Percentiles rank a stretch among this genome's conserved stretches.
These are phyloP conservation scores for Tilletiopsis washingtonensis DNA, from an alignment of 1,284 basidiomycete species.

Conservation along the genomic window DNA sequence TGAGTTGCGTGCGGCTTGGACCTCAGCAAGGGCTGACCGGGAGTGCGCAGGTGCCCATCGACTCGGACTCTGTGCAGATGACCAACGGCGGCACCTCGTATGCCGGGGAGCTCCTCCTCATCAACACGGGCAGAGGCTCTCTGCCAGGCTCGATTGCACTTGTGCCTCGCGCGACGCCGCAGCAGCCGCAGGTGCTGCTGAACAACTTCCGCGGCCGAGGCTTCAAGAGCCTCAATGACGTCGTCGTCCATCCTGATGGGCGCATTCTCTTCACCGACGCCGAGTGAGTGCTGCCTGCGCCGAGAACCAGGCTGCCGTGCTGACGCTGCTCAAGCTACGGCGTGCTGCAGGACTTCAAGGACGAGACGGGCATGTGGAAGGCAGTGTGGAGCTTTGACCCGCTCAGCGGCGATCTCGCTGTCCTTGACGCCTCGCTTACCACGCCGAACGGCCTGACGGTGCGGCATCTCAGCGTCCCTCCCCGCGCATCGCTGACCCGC, in stretches of 20 bases:
- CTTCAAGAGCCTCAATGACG: slow-evolving; percentile 73
- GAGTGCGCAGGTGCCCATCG: slow-evolving; percentile 6
- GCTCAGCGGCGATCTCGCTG: slow-evolving; percentile 56
- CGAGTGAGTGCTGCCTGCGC: too few species aligned
- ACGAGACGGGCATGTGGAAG: background rate
- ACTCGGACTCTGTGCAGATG: slow-evolving; percentile 10
- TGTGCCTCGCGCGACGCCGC: slow-evolving; percentile 51
- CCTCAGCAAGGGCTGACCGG: too few species aligned
- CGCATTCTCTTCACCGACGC: slow-evolving; percentile 66
- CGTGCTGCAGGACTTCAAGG: background rate
- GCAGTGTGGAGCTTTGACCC: slow-evolving; percentile 5
- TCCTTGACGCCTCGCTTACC: slow-evolving; percentile 62
- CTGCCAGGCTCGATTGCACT: slow-evolving; percentile 59
- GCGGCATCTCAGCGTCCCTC: too few species aligned
- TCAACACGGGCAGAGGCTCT: slow-evolving; percentile 60
- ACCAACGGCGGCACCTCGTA: slow-evolving; percentile 56
- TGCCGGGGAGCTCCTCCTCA: slow-evolving; percentile 57
- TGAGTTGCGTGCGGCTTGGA: too few species aligned
- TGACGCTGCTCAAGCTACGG: slow-evolving; percentile 49
- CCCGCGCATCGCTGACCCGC: too few species aligned
- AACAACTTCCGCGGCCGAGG: slow-evolving; percentile 64
- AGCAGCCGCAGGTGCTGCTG: slow-evolving; percentile 3
- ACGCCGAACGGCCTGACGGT: slow-evolving; percentile 63
- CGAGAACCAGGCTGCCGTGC: too few species aligned
- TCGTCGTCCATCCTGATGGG: slow-evolving; percentile 63